A percentile compares a stretch with the other conserved stretches of the same genome.
These are phyloP conservation scores for Aspergillus fructus DNA, from an alignment of 2,329 filamentous ascomycete genomes.

Conservation along the genomic window DNA sequence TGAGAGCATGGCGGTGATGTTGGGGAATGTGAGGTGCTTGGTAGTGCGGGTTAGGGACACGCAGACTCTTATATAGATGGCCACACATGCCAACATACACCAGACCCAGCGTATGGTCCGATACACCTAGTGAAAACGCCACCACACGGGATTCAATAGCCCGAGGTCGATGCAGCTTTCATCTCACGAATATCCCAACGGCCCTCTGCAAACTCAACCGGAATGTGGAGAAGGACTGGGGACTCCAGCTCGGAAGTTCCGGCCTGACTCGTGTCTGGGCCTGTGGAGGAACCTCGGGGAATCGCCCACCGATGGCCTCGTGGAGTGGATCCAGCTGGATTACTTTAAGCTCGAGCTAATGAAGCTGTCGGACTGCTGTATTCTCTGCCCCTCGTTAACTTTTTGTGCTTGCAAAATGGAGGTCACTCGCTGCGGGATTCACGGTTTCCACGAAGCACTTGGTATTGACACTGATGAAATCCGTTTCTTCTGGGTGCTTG, in stretches of 20 bases:
- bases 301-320: neutral
- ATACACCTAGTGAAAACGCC: neutral
- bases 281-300: neutral
- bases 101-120: neutral
- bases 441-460: conserved; percentile 25
- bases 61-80: neutral
- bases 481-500: conserved; percentile 23
- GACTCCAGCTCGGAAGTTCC: neutral
- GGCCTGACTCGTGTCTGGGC: neutral
- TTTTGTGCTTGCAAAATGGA: conserved; percentile 6
- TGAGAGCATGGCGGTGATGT: neutral
- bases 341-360: neutral
- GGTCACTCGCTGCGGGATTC: conserved; percentile 23
- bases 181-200: too few species aligned
- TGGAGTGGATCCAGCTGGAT: neutral
- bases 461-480: conserved; percentile 23
- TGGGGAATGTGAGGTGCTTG: neutral
- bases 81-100: neutral
- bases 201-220: too few species aligned
- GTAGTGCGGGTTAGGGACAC: neutral
- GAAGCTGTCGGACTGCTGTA: neutral
- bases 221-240: neutral
- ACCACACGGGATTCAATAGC: neutral
- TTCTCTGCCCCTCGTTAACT: neutral
- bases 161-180: neutral